Evolutionary conservation across 108 stramenopile species (phyloP), one percentile per base, ranked within the genome.

Genomic region (Cyclotella atomus): DNA sequence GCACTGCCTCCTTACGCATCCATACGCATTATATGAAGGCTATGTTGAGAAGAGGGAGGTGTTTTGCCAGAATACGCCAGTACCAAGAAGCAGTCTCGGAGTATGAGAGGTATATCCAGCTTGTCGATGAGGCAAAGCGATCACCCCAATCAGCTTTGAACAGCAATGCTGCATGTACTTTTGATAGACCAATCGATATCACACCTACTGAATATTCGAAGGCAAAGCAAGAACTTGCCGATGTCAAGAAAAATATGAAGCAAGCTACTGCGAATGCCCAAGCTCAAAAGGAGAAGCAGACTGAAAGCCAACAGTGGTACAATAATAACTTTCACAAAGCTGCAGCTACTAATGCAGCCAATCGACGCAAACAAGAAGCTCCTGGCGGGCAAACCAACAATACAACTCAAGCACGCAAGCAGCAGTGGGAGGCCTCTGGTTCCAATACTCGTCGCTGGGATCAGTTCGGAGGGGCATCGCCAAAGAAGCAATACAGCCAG

Each of bases 21-120:
- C 89, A 96, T 62, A 77, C 88, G 17, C 85, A 83, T 34, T 96
- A 96, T 77, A 91, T 92, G 87, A 96, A 96, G 67, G 95, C 95
- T 0, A 85, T 92, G 83, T 81, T 96, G 17, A 69, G 95, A 19
- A 75, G 95, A 47, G 91, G 89, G 30, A 75, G 95, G 46, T 94
- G 95, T 68, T 87, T 88, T 61, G 84, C 71, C 12, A 65, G 89
- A 23, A 66, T 91, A 30, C 68, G 88, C 8, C 87, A 85, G 49
- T 86, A 79, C 20, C 75, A 90, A 33, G 91, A 92, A 83, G 73
- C 91, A 2, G 75, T 82, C 17, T 59, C 76, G 0, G 95, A 96
- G 47, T 96, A 88, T 68, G 78, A 92, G 56, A 63, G 70, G 15
- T 96, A 85, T 71, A 66, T 93, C 17, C 79, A 89, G 17, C 59